These are phyloP conservation scores for Arachis hypogaea DNA, from an alignment of 306 rosid species.

Conservation along the genomic window DNA sequence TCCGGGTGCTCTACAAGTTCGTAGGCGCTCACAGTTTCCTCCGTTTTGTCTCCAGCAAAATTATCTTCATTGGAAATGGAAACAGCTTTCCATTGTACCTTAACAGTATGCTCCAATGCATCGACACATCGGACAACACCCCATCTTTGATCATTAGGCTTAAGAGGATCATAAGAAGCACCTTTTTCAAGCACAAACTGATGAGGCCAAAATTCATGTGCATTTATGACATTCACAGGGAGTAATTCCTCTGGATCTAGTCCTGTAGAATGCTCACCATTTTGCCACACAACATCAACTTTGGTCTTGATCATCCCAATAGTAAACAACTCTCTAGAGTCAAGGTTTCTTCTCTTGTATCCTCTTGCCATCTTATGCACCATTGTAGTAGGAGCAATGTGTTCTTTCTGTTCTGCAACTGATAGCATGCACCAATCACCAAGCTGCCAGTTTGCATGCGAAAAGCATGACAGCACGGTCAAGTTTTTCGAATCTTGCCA, in stretches of 20 bases:
- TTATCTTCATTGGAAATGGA: slow-evolving; percentile 39
- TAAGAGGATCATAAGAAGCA: slow-evolving; percentile 60
- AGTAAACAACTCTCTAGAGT: slow-evolving; percentile 56
- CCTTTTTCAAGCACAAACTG: slow-evolving; percentile 83
- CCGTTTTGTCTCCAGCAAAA: slow-evolving; percentile 57
- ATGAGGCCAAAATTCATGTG: slow-evolving; percentile 89
- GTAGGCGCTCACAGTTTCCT: slow-evolving; percentile 91
- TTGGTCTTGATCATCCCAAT: slow-evolving; percentile 82
- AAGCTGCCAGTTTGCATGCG: slow-evolving; percentile 84
- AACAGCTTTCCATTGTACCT: slow-evolving; percentile 70
- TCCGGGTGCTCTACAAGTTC: slow-evolving; percentile 94
- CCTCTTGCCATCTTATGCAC: slow-evolving; percentile 51
- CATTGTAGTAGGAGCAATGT: slow-evolving; percentile 36
- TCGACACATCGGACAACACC: slow-evolving; percentile 87
- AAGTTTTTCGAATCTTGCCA: slow-evolving; percentile 69
- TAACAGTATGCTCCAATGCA: slow-evolving; percentile 82
- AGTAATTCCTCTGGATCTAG: slow-evolving; percentile 67
- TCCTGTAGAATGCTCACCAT: slow-evolving; percentile 66
- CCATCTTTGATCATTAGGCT: slow-evolving; percentile 67
- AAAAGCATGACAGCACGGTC: slow-evolving; percentile 69
- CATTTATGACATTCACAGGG: slow-evolving; percentile 69
- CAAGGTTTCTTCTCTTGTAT: slow-evolving; percentile 44
- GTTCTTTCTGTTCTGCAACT: slow-evolving; percentile 43
- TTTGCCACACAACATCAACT: slow-evolving; percentile 90
- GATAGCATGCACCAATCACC: slow-evolving; percentile 92